Evolutionary conservation across 306 rosid species (phyloP), one percentile per base, ranked within the genome.

Genomic region (Trichosanthes truncata): DNA sequence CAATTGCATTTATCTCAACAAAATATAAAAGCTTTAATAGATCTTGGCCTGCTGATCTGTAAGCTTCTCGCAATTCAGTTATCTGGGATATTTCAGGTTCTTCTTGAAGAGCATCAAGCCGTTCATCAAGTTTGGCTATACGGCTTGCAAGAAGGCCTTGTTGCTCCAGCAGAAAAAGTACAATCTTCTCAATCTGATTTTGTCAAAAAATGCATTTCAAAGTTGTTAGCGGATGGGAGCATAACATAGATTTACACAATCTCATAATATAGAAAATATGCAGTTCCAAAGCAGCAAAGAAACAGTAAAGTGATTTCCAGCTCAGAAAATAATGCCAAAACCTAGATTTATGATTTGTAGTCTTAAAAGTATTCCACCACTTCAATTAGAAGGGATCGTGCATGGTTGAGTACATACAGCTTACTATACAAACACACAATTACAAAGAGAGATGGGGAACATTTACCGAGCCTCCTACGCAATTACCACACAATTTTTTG

Each of bases 101-200:
- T 85, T 86, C 62, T 82, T 83, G 96, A 80, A 93, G 87, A 81
- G 91, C 85, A 46, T 88, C 84, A 38, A 85, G 90, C 87, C 76
- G 81, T 84, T 90, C 85, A 79, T 89, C 97, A 78, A 91, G 98
- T 55, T 80, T 84, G 36, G 93, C 89, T 89, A 93, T 85, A 90
- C 87, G 88, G 87, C 99, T 91, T 31, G 99, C 97, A 85, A 96
- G 89, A 81, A 84, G 80, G 82, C 99, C 99, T 93, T 96, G 99
- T 93, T 93, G 98, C 82, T 96, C 99, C 96, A 96, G 78, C 26
- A 96, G 81, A 86, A 96, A 96, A 81, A 96, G 97, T 82, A 96
- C 99, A 77, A 89, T 88, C 78, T 82, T 96, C 92, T 96, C 99
- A 57, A 96, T 96, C 99, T 96, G 93, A 83, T 77, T 36, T 76